A percentile compares a stretch with the other conserved stretches of the same genome.
These are phyloP conservation scores for Saprolegnia parasitica DNA, from an alignment of 352 stramenopile species.

Conservation along the genomic window DNA sequence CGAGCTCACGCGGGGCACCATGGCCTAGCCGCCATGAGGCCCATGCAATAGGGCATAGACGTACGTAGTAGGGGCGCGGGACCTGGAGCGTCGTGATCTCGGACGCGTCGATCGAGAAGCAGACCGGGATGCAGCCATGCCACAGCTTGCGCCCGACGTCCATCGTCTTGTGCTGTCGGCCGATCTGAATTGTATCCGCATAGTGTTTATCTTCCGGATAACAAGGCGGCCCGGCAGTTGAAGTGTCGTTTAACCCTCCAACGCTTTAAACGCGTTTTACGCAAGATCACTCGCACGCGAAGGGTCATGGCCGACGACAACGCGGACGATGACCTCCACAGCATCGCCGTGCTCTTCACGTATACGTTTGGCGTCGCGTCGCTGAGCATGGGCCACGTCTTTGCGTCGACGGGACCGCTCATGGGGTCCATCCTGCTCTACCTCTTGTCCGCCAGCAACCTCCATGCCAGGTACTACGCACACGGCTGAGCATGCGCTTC, in stretches of 20 bases:
- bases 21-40: slow-evolving; percentile 39
- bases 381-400: slow-evolving; percentile 67
- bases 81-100: slow-evolving; percentile 79
- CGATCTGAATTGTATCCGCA: background rate
- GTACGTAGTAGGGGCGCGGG: slow-evolving; percentile 73
- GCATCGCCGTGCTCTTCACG: slow-evolving; percentile 65
- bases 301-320: too few species aligned
- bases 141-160: slow-evolving; percentile 38
- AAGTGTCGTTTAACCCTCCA: background rate
- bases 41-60: slow-evolving; percentile 25
- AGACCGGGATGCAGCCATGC: slow-evolving; percentile 60
- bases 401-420: slow-evolving; percentile 50
- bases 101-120: slow-evolving; percentile 63
- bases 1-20: slow-evolving; percentile 80
- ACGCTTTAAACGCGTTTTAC: too few species aligned
- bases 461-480: slow-evolving; percentile 54
- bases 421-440: slow-evolving; percentile 58
- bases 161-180: background rate
- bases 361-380: slow-evolving; percentile 66
- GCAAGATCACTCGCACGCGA: too few species aligned
- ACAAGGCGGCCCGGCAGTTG: background rate
- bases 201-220: background rate
- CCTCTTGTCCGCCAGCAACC: slow-evolving; percentile 72
- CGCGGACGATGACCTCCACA: slow-evolving; percentile 43
- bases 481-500: background rate